Base-by-base conservation (phyloP, 2,329 filamentous ascomycete species). In the Aspergillus sp. region DNA sequence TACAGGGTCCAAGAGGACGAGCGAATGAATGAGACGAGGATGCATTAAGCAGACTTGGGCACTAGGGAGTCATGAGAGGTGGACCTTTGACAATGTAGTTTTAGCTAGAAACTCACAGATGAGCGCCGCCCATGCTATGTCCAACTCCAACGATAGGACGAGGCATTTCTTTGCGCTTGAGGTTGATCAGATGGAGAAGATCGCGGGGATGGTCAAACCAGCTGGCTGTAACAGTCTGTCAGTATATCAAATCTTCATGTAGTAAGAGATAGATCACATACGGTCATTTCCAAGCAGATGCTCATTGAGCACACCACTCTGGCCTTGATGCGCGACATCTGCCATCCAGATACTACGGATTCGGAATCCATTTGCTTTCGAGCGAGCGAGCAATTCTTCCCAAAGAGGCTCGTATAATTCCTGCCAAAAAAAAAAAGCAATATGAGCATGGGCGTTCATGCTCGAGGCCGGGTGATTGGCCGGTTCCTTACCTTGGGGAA, bases 371-470 rank as follows among this genome's bases (percentile, higher is more conserved):
- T 75, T 71, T 10, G 67, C 61, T 51, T 77, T 76, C 5, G 83
- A 71, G 12, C 74, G 70, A 12, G 74, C 67, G 53, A 86, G 73
- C 2, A 96, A 72, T 40, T 95, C 88, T 46, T 91, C 88, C 86
- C 90, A 96, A 0, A 96, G 72, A 0, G 91, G 87, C 58, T 96
- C 90, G 61, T 96, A 96, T 2, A 96, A 69, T 73, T 97, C 91
- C 86, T 90, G 4, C 8, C n/a, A n/a, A n/a, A n/a, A 33, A 32
- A 28, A 11, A 5, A 45, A 56, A 31, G 53, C 45, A 19, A 19
- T 19, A 19, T 19, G 4, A 19, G 19, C 19, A 19, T 19, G 19
- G 19, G 19, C 19, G 19, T 19, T 19, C 19, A 19, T 4, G 19
- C 19, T 2, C 19, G 19, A 19, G 19, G 19, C 19, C 19, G 19